phyloP scores from a whole-genome alignment of 169 alveolate species.

The Perkinsus marinus region DNA sequence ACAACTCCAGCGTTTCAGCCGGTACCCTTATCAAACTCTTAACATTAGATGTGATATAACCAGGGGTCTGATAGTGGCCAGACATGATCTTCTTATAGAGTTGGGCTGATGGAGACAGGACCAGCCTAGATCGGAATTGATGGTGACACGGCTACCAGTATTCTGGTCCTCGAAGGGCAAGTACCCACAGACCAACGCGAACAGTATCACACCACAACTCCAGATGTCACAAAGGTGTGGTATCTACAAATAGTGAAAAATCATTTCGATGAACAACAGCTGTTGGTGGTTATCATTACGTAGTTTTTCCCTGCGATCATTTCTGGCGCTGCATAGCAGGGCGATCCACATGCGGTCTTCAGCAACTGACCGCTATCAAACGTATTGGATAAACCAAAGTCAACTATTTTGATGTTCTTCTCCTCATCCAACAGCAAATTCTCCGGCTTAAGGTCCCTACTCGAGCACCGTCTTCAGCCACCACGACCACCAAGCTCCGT shows the following conservation, averaged over 20 bases:
- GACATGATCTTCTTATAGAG: conserved; percentile 54
- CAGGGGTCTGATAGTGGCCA: conserved; percentile 47
- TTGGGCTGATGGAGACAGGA: conserved; percentile 14
- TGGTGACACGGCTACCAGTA: not conserved
- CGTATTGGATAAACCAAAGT: conserved; percentile 81
- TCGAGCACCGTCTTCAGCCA: not conserved
- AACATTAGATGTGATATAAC: conserved; percentile 13
- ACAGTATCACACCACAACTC: conserved; percentile 56
- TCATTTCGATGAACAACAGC: not conserved
- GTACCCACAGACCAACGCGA: conserved; percentile 73
- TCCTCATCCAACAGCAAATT: conserved; percentile 67
- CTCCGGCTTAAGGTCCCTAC: conserved; percentile 74
- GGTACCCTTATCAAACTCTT: not conserved
- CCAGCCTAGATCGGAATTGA: not conserved
- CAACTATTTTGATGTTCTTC: conserved; percentile 75
- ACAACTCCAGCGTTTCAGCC: conserved; percentile 21
- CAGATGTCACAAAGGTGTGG: conserved; percentile 17
- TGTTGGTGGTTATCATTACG: not conserved
- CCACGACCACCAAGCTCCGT: conserved; percentile 5
- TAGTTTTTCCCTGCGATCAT: conserved; percentile 49
- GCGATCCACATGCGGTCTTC: conserved; percentile 82
- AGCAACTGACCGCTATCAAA: conserved; percentile 59
- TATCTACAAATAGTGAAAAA: not conserved
- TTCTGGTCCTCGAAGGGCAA: conserved; percentile 75
- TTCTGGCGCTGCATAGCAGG: conserved; percentile 87